Conservation (phyloP, 305 asterid genomes). For the Fraxinus sp. region DNA sequence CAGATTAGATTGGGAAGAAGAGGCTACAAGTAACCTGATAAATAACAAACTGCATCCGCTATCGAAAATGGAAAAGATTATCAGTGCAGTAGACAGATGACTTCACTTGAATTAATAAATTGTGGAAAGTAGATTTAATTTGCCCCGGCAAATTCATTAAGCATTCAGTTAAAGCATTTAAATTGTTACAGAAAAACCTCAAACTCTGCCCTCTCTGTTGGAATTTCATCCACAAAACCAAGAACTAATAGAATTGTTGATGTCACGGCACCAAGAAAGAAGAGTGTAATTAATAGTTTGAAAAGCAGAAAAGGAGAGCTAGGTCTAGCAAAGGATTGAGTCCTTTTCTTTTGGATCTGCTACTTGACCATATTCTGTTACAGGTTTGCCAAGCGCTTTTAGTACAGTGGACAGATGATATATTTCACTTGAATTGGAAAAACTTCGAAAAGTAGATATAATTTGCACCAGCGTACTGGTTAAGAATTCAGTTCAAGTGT, state of each 20-base stretch:
- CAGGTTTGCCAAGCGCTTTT: background rate
- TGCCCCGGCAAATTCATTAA: background rate
- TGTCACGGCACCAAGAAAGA: background rate
- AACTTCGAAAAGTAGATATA: background rate
- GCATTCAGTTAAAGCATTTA: background rate
- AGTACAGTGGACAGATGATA: background rate
- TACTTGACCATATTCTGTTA: slow-evolving; percentile 18
- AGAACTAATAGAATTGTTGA: background rate
- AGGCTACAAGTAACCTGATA: background rate
- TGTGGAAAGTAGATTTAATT: background rate
- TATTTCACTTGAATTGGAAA: background rate
- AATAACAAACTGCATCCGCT: background rate
- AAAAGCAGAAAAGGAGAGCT: background rate
- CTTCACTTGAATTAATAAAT: background rate
- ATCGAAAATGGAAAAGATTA: background rate
- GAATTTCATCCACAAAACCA: background rate
- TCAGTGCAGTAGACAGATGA: background rate
- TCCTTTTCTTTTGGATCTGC: background rate
- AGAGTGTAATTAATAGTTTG: background rate
- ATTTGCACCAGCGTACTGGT: background rate
- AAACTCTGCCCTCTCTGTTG: background rate
- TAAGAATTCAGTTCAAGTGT: background rate
- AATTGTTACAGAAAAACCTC: background rate
- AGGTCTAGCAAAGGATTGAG: background rate
- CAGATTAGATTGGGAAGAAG: background rate